Percentiles rank a stretch among this genome's conserved stretches.
phyloP scores from a whole-genome alignment of 2,329 filamentous ascomycete species.

The Leptoxyphium fumago region DNA sequence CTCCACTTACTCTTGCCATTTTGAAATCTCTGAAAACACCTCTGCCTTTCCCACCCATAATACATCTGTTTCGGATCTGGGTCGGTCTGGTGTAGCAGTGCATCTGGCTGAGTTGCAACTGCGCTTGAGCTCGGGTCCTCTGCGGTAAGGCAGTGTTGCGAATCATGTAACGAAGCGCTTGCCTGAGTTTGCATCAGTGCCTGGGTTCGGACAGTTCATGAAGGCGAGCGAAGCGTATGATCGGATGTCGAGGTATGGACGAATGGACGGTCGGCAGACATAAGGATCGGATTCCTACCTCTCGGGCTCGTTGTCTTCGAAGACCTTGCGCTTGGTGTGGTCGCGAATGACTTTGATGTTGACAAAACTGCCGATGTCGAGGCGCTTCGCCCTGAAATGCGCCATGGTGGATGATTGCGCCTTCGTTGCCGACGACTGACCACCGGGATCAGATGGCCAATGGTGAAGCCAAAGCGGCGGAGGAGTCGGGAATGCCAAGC shows the following conservation, averaged over 20 bases:
- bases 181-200: slow-evolving; percentile 36
- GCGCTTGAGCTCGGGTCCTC: slow-evolving; percentile 74
- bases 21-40: slow-evolving; percentile 91
- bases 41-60: slow-evolving; percentile 75
- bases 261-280: background rate
- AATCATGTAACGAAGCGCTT: slow-evolving; percentile 71
- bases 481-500: too few relatives aligned
- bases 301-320: slow-evolving; percentile 72
- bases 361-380: slow-evolving; percentile 76
- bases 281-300: slow-evolving; percentile 41
- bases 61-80: slow-evolving; percentile 87
- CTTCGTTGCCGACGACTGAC: too few relatives aligned
- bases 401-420: slow-evolving; percentile 13
- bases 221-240: too few relatives aligned
- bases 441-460: too few relatives aligned
- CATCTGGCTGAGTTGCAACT: slow-evolving; percentile 88
- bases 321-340: slow-evolving; percentile 91
- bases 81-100: slow-evolving; percentile 88
- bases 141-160: slow-evolving; percentile 77
- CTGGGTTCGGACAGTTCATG: too few relatives aligned
- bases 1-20: slow-evolving; percentile 64
- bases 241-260: background rate
- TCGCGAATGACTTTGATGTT: slow-evolving; percentile 82
- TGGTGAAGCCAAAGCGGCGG: too few relatives aligned
- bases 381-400: slow-evolving; percentile 78